A percentile compares a stretch with the other conserved stretches of the same genome.
phyloP scores from a whole-genome alignment of 148 eudicot species.

The Vaccinium corymbosum region DNA sequence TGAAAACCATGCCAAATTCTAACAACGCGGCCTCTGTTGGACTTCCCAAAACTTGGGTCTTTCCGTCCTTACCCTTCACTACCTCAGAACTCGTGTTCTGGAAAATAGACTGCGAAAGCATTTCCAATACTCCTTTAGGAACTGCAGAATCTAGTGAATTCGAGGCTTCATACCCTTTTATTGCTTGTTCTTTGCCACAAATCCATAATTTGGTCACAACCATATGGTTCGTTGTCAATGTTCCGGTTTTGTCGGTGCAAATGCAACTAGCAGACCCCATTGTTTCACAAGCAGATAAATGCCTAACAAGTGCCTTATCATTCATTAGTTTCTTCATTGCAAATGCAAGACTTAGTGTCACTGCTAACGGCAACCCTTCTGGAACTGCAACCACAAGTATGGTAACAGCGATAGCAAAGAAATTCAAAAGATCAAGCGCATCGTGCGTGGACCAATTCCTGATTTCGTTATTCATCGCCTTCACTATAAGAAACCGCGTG shows the following conservation, averaged over 20 bases:
- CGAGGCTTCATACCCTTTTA: slow-evolving; percentile 21
- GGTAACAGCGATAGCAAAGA: slow-evolving; percentile 78
- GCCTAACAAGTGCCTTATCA: slow-evolving; percentile 73
- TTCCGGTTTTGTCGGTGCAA: slow-evolving; percentile 87
- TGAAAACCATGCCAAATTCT: slow-evolving; percentile 58
- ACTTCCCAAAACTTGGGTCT: slow-evolving; percentile 49
- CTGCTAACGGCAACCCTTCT: slow-evolving; percentile 84
- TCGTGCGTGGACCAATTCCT: slow-evolving; percentile 49
- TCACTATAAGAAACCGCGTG: slow-evolving; percentile 37
- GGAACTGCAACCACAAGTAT: slow-evolving; percentile 90
- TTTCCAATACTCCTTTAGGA: slow-evolving; percentile 25
- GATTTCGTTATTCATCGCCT: slow-evolving; percentile 36
- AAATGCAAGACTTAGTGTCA: slow-evolving; percentile 81
- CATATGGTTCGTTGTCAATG: slow-evolving; percentile 89
- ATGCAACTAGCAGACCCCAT: slow-evolving; percentile 92
- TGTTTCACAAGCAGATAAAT: slow-evolving; percentile 87
- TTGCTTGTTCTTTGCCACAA: slow-evolving; percentile 37
- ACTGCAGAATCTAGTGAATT: slow-evolving; percentile 28
- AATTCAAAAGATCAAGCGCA: slow-evolving; percentile 48
- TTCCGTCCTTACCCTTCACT: slow-evolving; percentile 52
- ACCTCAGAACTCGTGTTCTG: slow-evolving; percentile 65
- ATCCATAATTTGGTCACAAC: slow-evolving; percentile 71
- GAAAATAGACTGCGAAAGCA: slow-evolving; percentile 48
- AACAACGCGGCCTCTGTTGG: slow-evolving; percentile 79
- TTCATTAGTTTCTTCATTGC: slow-evolving; percentile 87